phyloP scores from a whole-genome alignment of 768 basidiomycete genomes.

The Ramaria rubella region DNA sequence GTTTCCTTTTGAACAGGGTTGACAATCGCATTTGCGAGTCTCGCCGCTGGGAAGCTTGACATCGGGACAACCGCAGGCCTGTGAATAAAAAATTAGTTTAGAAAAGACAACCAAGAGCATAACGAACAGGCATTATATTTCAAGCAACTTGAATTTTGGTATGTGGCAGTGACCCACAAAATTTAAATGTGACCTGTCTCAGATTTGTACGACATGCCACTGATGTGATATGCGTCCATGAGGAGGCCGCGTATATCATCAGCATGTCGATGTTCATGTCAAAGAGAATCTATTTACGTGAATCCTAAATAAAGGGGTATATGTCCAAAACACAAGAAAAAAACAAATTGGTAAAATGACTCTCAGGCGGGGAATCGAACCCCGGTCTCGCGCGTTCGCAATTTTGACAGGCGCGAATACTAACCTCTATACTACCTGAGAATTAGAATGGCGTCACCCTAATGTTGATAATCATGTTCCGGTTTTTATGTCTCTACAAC shows the following conservation, averaged over 20 bases:
- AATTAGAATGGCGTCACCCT: too few relatives aligned
- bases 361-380: conserved; percentile 14
- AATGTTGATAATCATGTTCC: too few relatives aligned
- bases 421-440: conserved; percentile 14
- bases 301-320: too few relatives aligned
- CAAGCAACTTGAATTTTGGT: neutral
- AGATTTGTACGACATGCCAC: too few relatives aligned
- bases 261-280: too few relatives aligned
- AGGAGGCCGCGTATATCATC: too few relatives aligned
- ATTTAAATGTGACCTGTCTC: too few relatives aligned
- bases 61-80: neutral
- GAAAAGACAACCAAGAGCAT: neutral
- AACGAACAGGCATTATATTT: neutral
- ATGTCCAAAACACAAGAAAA: too few relatives aligned
- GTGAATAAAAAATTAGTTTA: neutral
- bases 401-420: conserved; percentile 13
- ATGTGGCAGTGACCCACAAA: too few relatives aligned
- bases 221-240: too few relatives aligned
- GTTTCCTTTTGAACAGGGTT: neutral
- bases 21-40: neutral
- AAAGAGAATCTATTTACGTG: too few relatives aligned
- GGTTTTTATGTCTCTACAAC: neutral
- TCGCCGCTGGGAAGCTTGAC: neutral
- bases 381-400: conserved; percentile 13
- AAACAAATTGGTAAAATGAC: too few relatives aligned